Conservation (phyloP, 768 basidiomycete genomes). For the Clitopilus hobsonii region DNA sequence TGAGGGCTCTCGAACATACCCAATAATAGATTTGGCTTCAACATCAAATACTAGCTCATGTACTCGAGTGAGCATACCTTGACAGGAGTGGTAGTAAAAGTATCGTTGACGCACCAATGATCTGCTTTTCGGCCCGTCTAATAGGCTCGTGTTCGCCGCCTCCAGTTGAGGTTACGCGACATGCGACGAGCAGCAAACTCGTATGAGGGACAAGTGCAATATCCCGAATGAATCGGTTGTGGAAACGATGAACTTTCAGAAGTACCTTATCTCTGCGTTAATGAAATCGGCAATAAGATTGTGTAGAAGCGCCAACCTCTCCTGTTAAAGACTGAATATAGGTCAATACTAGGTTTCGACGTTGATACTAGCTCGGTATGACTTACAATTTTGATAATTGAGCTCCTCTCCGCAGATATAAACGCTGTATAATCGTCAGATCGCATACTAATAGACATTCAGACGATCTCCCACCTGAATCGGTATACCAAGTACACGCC, state of each 20-base stretch:
- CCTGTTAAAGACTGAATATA: conserved; percentile 4
- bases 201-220: conserved; percentile 7
- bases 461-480: background rate
- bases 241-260: background rate
- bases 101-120: too few species aligned
- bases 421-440: conserved; percentile 1
- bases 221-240: conserved; percentile 7
- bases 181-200: conserved; percentile 6
- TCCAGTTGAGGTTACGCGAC: conserved; percentile 2
- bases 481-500: conserved; percentile 5
- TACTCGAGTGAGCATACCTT: too few species aligned
- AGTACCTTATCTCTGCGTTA: too few species aligned
- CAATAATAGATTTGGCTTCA: background rate
- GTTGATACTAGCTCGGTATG: background rate
- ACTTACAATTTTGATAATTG: conserved; percentile 9
- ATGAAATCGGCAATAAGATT: too few species aligned
- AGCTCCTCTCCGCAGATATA: conserved; percentile 8
- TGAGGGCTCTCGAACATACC: too few species aligned
- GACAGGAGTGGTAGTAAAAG: too few species aligned
- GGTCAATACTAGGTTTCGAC: background rate
- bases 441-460: background rate
- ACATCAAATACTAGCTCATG: conserved; percentile 1
- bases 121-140: conserved; percentile 11
- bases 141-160: conserved; percentile 3
- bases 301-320: too few species aligned